phyloP scores from a whole-genome alignment of 1,284 basidiomycete genomes.

The Leccinum glutinopallens region DNA sequence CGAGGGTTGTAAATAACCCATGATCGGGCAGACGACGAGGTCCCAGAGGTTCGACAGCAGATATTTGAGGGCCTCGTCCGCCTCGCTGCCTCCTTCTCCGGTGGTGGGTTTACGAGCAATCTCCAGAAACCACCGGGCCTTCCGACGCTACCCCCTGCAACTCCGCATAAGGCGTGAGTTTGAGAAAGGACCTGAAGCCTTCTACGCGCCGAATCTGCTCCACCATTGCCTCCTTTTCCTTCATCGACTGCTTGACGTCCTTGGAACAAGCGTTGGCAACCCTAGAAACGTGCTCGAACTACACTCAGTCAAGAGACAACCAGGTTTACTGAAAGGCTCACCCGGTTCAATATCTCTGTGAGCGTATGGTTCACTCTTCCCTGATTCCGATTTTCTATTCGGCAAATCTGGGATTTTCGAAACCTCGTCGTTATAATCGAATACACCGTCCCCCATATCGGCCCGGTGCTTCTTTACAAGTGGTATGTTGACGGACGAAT shows the following conservation, averaged over 20 bases:
- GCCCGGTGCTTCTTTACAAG: constrained; percentile 53
- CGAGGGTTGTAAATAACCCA: constrained; percentile 23
- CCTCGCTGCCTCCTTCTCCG: neutral
- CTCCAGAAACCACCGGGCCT: constrained; percentile 38
- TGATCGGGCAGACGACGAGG: constrained; percentile 36
- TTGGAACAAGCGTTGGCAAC: constrained; percentile 15
- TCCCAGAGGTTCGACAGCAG: constrained; percentile 37
- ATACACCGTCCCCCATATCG: constrained; percentile 60
- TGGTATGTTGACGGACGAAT: constrained; percentile 44
- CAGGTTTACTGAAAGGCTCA: constrained; percentile 40
- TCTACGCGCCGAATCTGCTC: constrained; percentile 31
- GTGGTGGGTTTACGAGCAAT: constrained; percentile 7
- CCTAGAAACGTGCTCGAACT: constrained; percentile 19
- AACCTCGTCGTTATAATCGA: constrained; percentile 77
- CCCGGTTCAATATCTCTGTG: constrained; percentile 97
- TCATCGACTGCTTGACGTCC: constrained; percentile 24
- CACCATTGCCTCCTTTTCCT: constrained; percentile 27
- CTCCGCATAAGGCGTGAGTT: constrained; percentile 24
- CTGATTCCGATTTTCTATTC: constrained; percentile 38
- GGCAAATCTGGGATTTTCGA: constrained; percentile 38
- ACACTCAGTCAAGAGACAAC: constrained; percentile 9
- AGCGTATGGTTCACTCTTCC: constrained; percentile 79
- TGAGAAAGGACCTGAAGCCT: constrained; percentile 35
- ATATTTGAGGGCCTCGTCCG: constrained; percentile 13
- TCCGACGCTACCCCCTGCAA: constrained; percentile 34